Percentiles rank a stretch among this genome's conserved stretches.
Conservation (phyloP, 2,329 filamentous ascomycete species). For the Chaetomium olivaceum region DNA sequence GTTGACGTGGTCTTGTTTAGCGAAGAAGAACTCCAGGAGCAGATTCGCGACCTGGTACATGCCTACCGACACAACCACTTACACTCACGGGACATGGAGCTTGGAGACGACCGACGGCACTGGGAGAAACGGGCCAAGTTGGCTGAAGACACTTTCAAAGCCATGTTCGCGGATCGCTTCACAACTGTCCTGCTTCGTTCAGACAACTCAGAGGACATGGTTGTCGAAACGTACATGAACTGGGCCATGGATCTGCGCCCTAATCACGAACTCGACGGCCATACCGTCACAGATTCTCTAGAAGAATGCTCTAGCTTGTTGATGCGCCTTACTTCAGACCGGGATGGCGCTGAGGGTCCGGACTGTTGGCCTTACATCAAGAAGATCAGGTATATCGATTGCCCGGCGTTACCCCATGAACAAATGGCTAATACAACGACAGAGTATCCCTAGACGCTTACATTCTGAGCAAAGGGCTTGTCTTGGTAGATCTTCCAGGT, state of each 20-base stretch:
- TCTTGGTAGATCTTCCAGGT: conserved; percentile 53
- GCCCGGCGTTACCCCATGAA: neutral
- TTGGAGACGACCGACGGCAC: conserved; percentile 30
- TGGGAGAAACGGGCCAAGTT: conserved; percentile 37
- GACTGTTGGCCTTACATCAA: conserved; percentile 48
- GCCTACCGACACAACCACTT: conserved; percentile 42
- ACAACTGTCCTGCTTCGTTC: conserved; percentile 7
- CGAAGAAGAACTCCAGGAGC: conserved; percentile 37
- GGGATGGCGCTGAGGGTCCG: conserved; percentile 21
- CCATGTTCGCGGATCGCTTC: conserved; percentile 40
- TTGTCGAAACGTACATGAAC: conserved; percentile 28
- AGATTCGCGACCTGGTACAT: conserved; percentile 41
- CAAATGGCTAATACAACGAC: conserved; percentile 25
- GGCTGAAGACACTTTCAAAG: conserved; percentile 41
- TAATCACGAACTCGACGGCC: neutral
- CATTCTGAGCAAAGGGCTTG: conserved; percentile 50
- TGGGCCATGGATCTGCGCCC: conserved; percentile 32
- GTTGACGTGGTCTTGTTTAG: conserved; percentile 42
- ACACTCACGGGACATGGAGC: conserved; percentile 24
- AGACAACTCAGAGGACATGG: conserved; percentile 7
- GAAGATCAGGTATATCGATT: conserved; percentile 43
- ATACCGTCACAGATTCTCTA: conserved; percentile 13
- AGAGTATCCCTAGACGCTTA: conserved; percentile 48
- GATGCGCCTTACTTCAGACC: conserved; percentile 43
- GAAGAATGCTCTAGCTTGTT: conserved; percentile 41